Base-by-base conservation (phyloP, 805 yeast species). In the Cyberlindnera samutprakarnensis region DNA sequence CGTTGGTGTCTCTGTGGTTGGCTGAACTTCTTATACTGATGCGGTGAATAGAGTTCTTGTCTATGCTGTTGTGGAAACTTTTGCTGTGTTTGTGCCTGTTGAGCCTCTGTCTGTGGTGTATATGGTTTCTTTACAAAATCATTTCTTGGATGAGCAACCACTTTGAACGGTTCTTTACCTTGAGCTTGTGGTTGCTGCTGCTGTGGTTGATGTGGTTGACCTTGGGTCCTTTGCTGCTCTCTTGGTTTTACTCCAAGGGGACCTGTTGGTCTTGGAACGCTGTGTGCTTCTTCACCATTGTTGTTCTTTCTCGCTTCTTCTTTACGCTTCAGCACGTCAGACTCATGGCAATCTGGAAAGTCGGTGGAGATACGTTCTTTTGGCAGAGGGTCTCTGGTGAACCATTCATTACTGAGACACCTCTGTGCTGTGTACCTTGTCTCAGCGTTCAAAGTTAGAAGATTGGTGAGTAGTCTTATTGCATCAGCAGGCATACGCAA, bases 321-420 rank as follows among this genome's bases (percentile, higher is more conserved):
- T 15, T 31, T 35, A 11, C 26, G 20, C 21, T 27, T 64, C 40
- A 74, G 73, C 29, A 73, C 73, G 56, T 86, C 96, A 17, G 87
- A 70, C 55, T 90, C 97, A 54, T 92, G 96, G 39, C 94, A 75
- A 41, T 88, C 94, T 43, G 81, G 88, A 43, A 80, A 81, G 14
- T 37, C 32, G 7, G 39, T 37, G 3, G 18, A 13, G 18, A 68
- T 68, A 4, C 86, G 81, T n/a, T 33, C 42, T 0, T 76, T 72
- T 11, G 95, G 86, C 15, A 69, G 42, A 0, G 96, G 96, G 0
- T 68, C 76, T 4, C 4, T 11, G 2, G 17, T 18, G 57, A 92
- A 87, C 59, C 78, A 92, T 2, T 58, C 62, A 44, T 85, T 87
- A 12, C 69, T 61, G 29, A 84, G 55, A 0, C 96, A 96, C 33